phyloP scores from a whole-genome alignment of 345 rosid species.

The Populus euphratica region DNA sequence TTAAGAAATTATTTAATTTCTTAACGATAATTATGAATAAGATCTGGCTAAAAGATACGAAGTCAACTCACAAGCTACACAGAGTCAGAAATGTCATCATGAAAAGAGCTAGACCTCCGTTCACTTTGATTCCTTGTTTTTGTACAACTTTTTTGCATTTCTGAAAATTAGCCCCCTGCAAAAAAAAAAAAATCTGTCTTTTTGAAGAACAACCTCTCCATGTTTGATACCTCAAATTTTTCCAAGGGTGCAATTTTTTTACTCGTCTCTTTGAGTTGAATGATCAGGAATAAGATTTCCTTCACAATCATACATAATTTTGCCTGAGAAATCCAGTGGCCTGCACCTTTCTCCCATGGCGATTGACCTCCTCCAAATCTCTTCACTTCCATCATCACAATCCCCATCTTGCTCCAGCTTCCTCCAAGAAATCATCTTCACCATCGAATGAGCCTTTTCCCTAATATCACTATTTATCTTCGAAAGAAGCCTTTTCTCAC shows the following conservation, averaged over 20 bases:
- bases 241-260: neutral
- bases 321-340: slow-evolving; percentile 49
- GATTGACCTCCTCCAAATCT: slow-evolving; percentile 51
- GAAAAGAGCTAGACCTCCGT: neutral
- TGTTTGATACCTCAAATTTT: neutral
- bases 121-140: neutral
- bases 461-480: slow-evolving; percentile 40
- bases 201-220: too few species aligned
- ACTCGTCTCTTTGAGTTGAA: neutral
- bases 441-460: slow-evolving; percentile 40
- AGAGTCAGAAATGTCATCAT: neutral
- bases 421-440: slow-evolving; percentile 55
- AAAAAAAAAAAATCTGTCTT: too few species aligned
- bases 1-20: too few species aligned
- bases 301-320: slow-evolving; percentile 44
- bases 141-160: neutral
- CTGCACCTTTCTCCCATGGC: slow-evolving; percentile 56
- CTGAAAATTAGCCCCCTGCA: too few species aligned
- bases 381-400: slow-evolving; percentile 19
- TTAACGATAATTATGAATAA: neutral
- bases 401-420: slow-evolving; percentile 20
- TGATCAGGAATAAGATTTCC: slow-evolving; percentile 36
- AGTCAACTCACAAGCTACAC: too few species aligned
- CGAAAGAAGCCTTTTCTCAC: slow-evolving; percentile 26
- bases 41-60: too few species aligned